phyloP scores from a whole-genome alignment of 208 protist species.

The Trypanosoma lewisi region DNA sequence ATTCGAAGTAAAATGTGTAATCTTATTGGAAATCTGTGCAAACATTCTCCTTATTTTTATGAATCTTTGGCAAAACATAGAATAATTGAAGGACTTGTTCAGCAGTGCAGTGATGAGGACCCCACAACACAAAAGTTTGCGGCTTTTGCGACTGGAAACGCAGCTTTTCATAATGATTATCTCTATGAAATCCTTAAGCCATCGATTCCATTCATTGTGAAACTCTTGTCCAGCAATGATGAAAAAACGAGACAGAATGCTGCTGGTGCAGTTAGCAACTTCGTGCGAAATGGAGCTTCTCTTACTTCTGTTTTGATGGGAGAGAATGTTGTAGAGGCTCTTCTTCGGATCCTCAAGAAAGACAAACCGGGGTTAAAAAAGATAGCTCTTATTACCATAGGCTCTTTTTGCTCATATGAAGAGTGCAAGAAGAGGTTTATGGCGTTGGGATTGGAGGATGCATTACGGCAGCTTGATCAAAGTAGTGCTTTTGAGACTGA shows the following conservation, averaged over 20 bases:
- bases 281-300: constrained; percentile 89
- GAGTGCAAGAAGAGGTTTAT: constrained; percentile 70
- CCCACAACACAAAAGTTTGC: constrained; percentile 92
- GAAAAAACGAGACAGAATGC: constrained; percentile 95
- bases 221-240: constrained; percentile 72
- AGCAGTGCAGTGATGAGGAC: constrained; percentile 84
- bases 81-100: constrained; percentile 74
- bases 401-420: constrained; percentile 88
- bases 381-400: constrained; percentile 88
- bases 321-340: constrained; percentile 65
- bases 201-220: constrained; percentile 76
- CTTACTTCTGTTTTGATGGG: constrained; percentile 64
- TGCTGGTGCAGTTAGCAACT: constrained; percentile 93
- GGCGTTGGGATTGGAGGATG: constrained; percentile 40
- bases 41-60: constrained; percentile 94
- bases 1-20: constrained; percentile 93
- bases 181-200: constrained; percentile 81
- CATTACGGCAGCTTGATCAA: constrained; percentile 57
- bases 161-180: constrained; percentile 89
- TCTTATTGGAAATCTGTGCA: constrained; percentile 94
- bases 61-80: constrained; percentile 61
- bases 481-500: constrained; percentile 36
- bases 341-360: constrained; percentile 76
- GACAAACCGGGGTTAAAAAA: constrained; percentile 64
- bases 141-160: constrained; percentile 95